phyloP scores from a whole-genome alignment of 768 basidiomycete genomes.

The Mrakia hoshinonis region DNA sequence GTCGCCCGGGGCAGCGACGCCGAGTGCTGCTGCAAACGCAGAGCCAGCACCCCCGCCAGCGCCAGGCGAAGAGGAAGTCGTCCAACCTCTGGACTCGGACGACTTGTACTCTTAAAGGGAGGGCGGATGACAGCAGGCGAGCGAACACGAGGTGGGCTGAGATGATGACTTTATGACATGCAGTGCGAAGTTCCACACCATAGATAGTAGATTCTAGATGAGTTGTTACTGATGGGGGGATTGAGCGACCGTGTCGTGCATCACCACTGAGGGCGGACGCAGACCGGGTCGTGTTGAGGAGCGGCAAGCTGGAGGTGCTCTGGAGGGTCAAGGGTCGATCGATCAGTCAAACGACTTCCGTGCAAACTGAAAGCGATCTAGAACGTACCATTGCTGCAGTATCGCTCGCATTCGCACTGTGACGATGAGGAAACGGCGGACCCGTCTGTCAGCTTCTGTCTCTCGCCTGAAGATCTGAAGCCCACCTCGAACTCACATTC shows the following conservation, averaged over 20 bases:
- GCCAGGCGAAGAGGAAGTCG: not conserved
- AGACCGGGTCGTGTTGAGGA: not conserved
- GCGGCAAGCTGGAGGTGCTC: too few species aligned
- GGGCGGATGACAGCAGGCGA: too few species aligned
- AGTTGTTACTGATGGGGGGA: too few species aligned
- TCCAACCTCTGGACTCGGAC: not conserved
- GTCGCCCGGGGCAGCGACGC: not conserved
- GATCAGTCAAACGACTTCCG: too few species aligned
- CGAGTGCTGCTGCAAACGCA: too few species aligned
- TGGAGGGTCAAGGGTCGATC: too few species aligned
- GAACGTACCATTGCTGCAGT: not conserved
- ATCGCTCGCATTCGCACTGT: conserved; percentile 4
- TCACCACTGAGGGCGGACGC: not conserved
- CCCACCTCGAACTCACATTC: not conserved
- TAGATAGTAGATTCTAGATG: too few species aligned
- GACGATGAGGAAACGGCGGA: not conserved
- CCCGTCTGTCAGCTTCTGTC: not conserved
- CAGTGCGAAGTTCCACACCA: too few species aligned
- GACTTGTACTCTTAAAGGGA: not conserved
- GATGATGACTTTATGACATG: too few species aligned
- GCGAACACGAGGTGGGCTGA: too few species aligned
- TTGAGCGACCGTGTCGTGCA: too few species aligned
- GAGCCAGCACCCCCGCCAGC: not conserved
- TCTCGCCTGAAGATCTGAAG: not conserved
- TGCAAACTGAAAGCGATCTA: too few species aligned